Evolutionary conservation across 192 early-diverging fungal species (phyloP).

Genomic region (Backusella parvicylindrica): DNA sequence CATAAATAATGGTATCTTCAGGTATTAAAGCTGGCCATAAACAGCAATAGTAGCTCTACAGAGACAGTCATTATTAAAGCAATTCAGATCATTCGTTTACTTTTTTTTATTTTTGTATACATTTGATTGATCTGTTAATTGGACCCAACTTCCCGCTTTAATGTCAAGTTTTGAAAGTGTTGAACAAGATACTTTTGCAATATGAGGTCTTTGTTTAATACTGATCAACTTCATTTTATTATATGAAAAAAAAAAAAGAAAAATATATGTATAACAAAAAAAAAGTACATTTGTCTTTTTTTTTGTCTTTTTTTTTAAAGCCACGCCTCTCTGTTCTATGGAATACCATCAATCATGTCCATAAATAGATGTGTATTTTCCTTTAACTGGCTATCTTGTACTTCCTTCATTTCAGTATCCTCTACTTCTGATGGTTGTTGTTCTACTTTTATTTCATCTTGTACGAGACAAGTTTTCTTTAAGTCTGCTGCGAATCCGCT

Average conservation of each 20-base stretch:
- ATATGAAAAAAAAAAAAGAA: neutral
- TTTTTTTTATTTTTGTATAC: neutral
- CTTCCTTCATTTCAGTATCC: neutral
- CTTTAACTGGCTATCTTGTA: neutral
- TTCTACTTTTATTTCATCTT: neutral
- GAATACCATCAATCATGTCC: neutral
- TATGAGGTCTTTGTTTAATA: neutral
- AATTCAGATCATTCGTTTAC: no score
- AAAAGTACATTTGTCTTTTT: neutral
- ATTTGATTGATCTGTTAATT: neutral
- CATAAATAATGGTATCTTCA: neutral
- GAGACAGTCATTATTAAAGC: neutral
- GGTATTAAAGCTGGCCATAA: conserved; percentile 5
- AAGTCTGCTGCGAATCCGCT: neutral
- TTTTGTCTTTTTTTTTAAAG: neutral
- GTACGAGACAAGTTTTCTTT: neutral
- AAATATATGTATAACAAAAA: neutral
- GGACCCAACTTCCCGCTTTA: conserved; percentile 6
- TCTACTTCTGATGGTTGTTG: neutral
- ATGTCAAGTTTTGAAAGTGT: neutral
- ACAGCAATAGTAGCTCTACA: conserved; percentile 7
- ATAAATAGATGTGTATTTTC: neutral
- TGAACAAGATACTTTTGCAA: neutral
- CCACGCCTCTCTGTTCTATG: neutral
- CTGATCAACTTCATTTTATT: neutral